Evolutionary conservation across 164 flowering plant genomes (phyloP).

Genomic region (Aristolochia californica): DNA sequence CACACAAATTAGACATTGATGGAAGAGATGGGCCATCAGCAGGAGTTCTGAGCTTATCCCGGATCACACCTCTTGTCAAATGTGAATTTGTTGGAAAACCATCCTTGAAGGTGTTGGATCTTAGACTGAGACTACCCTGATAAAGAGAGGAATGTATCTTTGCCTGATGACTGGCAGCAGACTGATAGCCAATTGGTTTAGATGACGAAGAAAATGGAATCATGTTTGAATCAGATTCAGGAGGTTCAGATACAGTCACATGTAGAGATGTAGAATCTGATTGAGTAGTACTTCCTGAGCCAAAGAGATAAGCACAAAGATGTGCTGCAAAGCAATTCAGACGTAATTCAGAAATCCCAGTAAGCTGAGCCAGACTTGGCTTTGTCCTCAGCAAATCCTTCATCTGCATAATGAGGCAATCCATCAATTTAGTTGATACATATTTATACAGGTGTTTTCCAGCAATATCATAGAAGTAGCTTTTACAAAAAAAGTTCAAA

Average conservation of each 20-base stretch:
- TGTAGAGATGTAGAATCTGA: conserved; percentile 12
- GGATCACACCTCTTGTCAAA: conserved; percentile 26
- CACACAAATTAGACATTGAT: conserved; percentile 6
- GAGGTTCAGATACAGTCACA: conserved; percentile 13
- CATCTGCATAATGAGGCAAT: conserved; percentile 40
- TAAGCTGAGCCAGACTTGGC: conserved; percentile 71
- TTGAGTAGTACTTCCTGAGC: conserved; percentile 24
- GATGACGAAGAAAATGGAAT: conserved; percentile 12
- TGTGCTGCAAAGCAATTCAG: conserved; percentile 69
- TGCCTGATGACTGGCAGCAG: conserved; percentile 18
- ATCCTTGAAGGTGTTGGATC: conserved; percentile 58
- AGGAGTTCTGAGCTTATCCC: conserved; percentile 42
- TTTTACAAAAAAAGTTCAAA: too few species aligned
- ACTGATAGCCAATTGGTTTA: conserved; percentile 28
- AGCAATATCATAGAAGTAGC: too few species aligned
- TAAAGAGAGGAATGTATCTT: conserved; percentile 30
- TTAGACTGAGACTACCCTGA: conserved; percentile 63
- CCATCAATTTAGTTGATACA: too few species aligned
- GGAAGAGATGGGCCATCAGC: conserved; percentile 20
- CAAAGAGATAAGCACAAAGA: conserved; percentile 64
- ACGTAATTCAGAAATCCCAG: conserved; percentile 77
- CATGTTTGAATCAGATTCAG: conserved; percentile 16
- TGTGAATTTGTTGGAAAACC: conserved; percentile 27
- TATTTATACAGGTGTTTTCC: too few species aligned
- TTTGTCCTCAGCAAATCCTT: conserved; percentile 55